Evolutionary conservation across 768 basidiomycete species (phyloP).

Genomic region (Termitomyces sp.): DNA sequence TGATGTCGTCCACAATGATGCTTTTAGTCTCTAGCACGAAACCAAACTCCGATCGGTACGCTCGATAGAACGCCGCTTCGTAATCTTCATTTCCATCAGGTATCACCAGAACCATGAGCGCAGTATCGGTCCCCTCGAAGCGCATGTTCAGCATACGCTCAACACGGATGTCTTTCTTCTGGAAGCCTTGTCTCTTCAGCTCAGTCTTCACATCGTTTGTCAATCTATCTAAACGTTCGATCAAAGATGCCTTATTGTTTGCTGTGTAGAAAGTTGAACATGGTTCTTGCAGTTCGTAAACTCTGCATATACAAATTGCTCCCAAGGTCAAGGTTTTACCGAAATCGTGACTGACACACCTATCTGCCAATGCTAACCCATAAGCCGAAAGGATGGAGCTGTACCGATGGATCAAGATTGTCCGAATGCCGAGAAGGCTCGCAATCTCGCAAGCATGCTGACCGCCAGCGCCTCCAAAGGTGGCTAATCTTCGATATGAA

Average conservation of each 20-base stretch:
- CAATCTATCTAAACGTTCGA: slow-evolving; percentile 65
- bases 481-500: slow-evolving; percentile 52
- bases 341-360: slow-evolving; percentile 23
- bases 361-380: slow-evolving; percentile 86
- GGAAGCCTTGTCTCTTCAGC: slow-evolving; percentile 78
- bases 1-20: slow-evolving; percentile 88
- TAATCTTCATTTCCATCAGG: slow-evolving; percentile 66
- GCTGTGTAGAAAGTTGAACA: slow-evolving; percentile 72
- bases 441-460: slow-evolving; percentile 95
- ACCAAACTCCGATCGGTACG: slow-evolving; percentile 86
- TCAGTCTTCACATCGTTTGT: slow-evolving; percentile 56
- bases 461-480: slow-evolving; percentile 87
- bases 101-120: slow-evolving; percentile 77
- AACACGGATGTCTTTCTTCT: slow-evolving; percentile 58
- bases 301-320: slow-evolving; percentile 35
- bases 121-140: slow-evolving; percentile 90
- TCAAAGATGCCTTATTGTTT: slow-evolving; percentile 48
- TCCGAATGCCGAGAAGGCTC: slow-evolving; percentile 76
- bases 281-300: slow-evolving; percentile 86
- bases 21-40: slow-evolving; percentile 82
- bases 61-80: slow-evolving; percentile 69
- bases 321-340: neutral
- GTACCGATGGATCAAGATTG: slow-evolving; percentile 83
- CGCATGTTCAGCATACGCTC: slow-evolving; percentile 91
- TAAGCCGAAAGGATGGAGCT: slow-evolving; percentile 93